Evolutionary conservation across 345 rosid species (phyloP), one percentile per base, ranked within the genome.

Genomic region (Isatis tinctoria): DNA sequence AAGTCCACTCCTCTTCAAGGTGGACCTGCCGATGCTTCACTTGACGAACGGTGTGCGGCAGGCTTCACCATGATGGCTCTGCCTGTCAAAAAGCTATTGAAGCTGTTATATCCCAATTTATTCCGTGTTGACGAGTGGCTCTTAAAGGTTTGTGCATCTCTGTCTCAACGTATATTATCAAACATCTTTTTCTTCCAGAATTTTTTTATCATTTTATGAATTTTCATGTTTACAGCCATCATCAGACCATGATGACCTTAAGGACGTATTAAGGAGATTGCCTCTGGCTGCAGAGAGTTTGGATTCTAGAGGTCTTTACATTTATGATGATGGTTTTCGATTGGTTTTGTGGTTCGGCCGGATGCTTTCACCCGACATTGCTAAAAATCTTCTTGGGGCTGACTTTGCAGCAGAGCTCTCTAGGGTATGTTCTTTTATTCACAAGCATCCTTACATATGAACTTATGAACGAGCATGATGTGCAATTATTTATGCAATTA

Each of bases 31-130:
- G 99, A 96, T 85, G 85, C 82, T 72, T 81, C 81, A 67, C 93
- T 96, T 57, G 99, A 96, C 62, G 97, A 92, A 65, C 97, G 98
- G 49, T 87, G 95, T 82, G 95, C 98, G 22, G 95, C 88, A 28
- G 96, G 99, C 70, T 88, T 82, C 81, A 89, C 96, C n/a, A 85
- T 89, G 95, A 90, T 92, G 98, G 90, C 98, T 32, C 78, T 96
- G 69, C 95, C 99, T 63, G 97, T 88, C 32, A 88, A 90, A 72
- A 90, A 79, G 65, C 81, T 96, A 80, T 66, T 96, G 85, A 92
- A 96, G 78, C 88, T 88, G 57, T 80, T 96, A 52, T 96, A 96
- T 81, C 99, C 99, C 53, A 79, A 66, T 84, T 84, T 96, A 84
- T 70, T 90, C 72, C 89, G 96, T 65, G 75, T 92, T 67, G 99